phyloP scores from a whole-genome alignment of 768 basidiomycete species.

The Boletus speciosus region DNA sequence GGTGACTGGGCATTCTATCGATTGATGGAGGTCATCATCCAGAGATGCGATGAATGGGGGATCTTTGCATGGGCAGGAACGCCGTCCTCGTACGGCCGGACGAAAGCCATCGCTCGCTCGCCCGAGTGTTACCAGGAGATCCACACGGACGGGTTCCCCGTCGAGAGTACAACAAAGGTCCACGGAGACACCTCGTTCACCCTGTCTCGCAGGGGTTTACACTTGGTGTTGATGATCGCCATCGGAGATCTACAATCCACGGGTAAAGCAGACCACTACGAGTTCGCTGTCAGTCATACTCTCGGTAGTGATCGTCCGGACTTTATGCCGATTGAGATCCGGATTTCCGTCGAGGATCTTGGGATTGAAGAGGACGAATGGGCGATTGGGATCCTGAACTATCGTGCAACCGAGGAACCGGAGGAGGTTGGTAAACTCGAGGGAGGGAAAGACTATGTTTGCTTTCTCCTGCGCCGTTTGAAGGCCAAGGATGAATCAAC shows the following conservation, averaged over 20 bases:
- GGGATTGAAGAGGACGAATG: background rate
- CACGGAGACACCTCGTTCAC: conserved; percentile 17
- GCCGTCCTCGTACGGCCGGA: conserved; percentile 11
- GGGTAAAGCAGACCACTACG: background rate
- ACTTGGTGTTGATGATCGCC: conserved; percentile 9
- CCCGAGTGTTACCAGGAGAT: conserved; percentile 18
- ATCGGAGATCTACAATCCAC: background rate
- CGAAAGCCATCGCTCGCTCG: conserved; percentile 10
- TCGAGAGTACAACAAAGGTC: background rate
- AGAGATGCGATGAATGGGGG: conserved; percentile 21
- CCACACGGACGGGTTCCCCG: background rate
- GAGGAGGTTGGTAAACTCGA: background rate
- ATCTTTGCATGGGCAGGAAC: conserved; percentile 24
- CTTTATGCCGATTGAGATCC: background rate
- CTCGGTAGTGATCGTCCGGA: background rate
- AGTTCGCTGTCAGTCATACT: background rate
- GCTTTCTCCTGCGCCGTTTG: background rate
- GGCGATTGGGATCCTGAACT: background rate
- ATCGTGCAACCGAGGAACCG: background rate
- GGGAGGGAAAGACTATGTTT: background rate
- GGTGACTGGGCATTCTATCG: conserved; percentile 25
- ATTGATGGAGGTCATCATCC: conserved; percentile 23
- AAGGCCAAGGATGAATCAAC: background rate
- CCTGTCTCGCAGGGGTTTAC: conserved; percentile 14
- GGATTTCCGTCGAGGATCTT: too few species aligned